These are phyloP conservation scores for Penicillium manginii DNA, from an alignment of 495 filamentous ascomycete genomes.

Conservation along the genomic window DNA sequence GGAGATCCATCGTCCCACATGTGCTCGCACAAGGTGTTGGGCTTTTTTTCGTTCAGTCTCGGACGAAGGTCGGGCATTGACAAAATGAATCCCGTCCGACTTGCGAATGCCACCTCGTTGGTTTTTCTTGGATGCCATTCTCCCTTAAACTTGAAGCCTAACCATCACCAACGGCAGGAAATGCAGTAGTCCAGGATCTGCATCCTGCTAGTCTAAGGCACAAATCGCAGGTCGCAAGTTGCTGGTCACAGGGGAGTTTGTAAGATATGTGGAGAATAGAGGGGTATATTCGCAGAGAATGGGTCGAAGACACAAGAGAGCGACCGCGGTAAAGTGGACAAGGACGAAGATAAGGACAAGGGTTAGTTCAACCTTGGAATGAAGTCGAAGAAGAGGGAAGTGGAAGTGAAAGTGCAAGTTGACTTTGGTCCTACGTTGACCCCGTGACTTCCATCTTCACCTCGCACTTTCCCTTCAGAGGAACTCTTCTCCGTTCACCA, in stretches of 20 bases:
- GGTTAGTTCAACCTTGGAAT: too few relatives aligned
- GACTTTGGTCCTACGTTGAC: neutral
- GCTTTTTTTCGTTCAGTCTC: conserved; percentile 36
- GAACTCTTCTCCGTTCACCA: too few relatives aligned
- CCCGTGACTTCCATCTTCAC: neutral
- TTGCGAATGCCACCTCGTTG: conserved; percentile 21
- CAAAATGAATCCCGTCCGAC: conserved; percentile 41
- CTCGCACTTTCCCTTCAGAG: too few relatives aligned
- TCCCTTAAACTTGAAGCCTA: neutral
- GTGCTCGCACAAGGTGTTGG: conserved; percentile 41
- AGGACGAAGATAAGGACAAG: too few relatives aligned
- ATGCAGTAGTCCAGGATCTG: conserved; percentile 2
- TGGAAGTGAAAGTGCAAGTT: neutral
- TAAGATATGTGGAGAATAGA: neutral
- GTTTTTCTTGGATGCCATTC: conserved; percentile 37
- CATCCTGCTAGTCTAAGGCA: conserved; percentile 19
- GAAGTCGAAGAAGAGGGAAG: neutral
- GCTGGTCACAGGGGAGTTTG: neutral
- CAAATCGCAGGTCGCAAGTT: neutral
- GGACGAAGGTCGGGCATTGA: conserved; percentile 44
- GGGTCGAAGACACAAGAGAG: too few relatives aligned
- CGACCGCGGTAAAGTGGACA: too few relatives aligned
- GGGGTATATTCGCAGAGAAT: too few relatives aligned
- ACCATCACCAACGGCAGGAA: neutral
- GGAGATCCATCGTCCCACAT: conserved; percentile 49